Base-by-base conservation (phyloP, 139 green algal species). In the Chlamydomonas urium region DNA sequence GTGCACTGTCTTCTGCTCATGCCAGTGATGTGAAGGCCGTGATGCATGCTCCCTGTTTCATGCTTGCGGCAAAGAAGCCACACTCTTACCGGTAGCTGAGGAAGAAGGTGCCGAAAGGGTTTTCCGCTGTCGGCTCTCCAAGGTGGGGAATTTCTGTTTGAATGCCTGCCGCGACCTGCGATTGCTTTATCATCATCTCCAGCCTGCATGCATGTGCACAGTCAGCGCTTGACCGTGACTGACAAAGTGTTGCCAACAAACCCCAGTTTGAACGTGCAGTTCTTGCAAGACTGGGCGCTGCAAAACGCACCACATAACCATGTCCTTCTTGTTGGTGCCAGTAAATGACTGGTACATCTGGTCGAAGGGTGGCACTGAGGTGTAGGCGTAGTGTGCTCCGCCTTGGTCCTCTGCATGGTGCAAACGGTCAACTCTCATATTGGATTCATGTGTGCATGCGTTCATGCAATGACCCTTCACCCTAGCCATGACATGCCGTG, bases 121-220 rank as follows among this genome's bases (percentile, higher is more conserved):
- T 60, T 8, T 75, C 65, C 0, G 38, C 31, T 2, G 75, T 77
- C 36, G 63, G 53, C 26, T 71, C 32, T 2, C 70, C 76, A 26
- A 59, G 47, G 58, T 68, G 65, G 26, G 33, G 33, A 26, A 59
- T 42, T 23, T 72, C 74, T 35, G 38, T 1, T 4, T 4, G 42
- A 6, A 58, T 24, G 32, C 62, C 36, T 45, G 33, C 50, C 45
- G 24, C 45, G 28, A 29, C 23, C 38, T 70, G 61, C 0, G 66
- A 68, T 45, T 80, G 70, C n/a, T 68, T 75, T 0, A 82, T 69
- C 0, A 86, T 32, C 42, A 72, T 76, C 42, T 86, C 80, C 28
- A 86, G 66, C 80, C 80, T 86, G 66, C 4, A 50, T 28, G 4
- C 29, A 47, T 47, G 8, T 8, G 6, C 10, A 34, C 23, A 5